phyloP scores from a whole-genome alignment of 305 asterid species.

The Fraxinus velutina region DNA sequence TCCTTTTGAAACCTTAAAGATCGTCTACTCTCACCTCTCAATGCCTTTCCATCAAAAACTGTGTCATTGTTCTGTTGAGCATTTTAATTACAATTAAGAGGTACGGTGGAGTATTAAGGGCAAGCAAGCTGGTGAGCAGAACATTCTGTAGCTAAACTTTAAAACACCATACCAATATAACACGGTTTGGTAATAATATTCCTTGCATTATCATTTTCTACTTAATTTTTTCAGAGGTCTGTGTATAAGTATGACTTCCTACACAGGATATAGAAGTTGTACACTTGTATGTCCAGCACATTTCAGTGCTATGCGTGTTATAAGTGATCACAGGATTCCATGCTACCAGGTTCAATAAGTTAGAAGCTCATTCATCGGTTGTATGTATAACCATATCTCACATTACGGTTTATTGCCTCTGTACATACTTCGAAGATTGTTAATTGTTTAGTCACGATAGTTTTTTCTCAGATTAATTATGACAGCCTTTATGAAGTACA shows the following conservation, averaged over 20 bases:
- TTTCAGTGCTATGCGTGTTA: background rate
- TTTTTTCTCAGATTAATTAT: background rate
- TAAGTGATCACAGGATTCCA: background rate
- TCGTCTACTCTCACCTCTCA: background rate
- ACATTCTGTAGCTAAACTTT: background rate
- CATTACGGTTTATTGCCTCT: constrained; percentile 11
- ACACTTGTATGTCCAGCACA: constrained; percentile 1
- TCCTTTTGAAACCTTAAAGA: background rate
- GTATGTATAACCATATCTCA: background rate
- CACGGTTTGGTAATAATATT: background rate
- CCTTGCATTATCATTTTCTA: background rate
- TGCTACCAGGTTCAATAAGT: background rate
- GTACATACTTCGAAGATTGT: background rate
- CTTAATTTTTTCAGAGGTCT: background rate
- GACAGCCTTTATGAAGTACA: background rate
- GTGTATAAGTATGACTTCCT: constrained; percentile 2
- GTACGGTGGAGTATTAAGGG: background rate
- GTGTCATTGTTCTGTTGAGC: background rate
- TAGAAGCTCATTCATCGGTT: constrained; percentile 12
- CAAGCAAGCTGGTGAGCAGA: background rate
- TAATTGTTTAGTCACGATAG: background rate
- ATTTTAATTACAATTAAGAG: background rate
- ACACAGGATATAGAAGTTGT: constrained; percentile 3
- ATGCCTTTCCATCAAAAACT: background rate
- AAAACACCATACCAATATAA: background rate